phyloP scores from a whole-genome alignment of 306 rosid genomes.

The Begonia peltatifolia region DNA sequence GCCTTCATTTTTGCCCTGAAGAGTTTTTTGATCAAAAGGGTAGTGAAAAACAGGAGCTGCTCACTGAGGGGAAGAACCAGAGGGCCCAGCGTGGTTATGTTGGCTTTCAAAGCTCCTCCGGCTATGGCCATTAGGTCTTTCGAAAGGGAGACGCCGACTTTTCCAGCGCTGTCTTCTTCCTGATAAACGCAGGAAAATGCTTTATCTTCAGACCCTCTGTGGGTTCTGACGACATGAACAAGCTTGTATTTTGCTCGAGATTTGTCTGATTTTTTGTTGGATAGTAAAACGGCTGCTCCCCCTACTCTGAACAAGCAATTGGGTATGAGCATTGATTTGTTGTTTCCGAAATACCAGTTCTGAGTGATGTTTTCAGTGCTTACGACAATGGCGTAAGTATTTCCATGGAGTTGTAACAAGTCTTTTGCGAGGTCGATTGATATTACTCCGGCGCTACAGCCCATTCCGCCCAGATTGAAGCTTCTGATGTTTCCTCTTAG shows the following conservation, averaged over 20 bases:
- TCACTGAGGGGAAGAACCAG: conserved; percentile 70
- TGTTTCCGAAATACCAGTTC: conserved; percentile 67
- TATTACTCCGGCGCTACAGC: conserved; percentile 69
- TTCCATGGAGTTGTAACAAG: conserved; percentile 46
- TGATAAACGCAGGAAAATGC: conserved; percentile 60
- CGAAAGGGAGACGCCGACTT: conserved; percentile 63
- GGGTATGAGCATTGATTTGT: conserved; percentile 64
- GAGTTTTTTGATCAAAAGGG: conserved; percentile 41
- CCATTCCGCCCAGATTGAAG: conserved; percentile 78
- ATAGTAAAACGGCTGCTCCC: conserved; percentile 35
- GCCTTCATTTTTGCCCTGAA: conserved; percentile 39
- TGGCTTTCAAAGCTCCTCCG: conserved; percentile 56
- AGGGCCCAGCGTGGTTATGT: conserved; percentile 65
- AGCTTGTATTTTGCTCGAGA: conserved; percentile 51
- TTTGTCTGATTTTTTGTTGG: conserved; percentile 37
- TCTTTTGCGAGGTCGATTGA: conserved; percentile 67
- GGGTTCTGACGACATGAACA: conserved; percentile 57
- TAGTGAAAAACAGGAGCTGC: conserved; percentile 55
- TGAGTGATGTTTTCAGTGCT: conserved; percentile 70
- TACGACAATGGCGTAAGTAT: conserved; percentile 56
- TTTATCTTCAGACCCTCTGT: conserved; percentile 56
- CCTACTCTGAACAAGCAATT: conserved; percentile 69
- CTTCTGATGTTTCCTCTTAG: conserved; percentile 59
- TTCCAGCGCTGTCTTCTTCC: conserved; percentile 56
- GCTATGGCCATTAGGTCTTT: conserved; percentile 75